These are phyloP conservation scores for Emericellopsis atlantica DNA, from an alignment of 2,329 filamentous ascomycete species.

Conservation along the genomic window DNA sequence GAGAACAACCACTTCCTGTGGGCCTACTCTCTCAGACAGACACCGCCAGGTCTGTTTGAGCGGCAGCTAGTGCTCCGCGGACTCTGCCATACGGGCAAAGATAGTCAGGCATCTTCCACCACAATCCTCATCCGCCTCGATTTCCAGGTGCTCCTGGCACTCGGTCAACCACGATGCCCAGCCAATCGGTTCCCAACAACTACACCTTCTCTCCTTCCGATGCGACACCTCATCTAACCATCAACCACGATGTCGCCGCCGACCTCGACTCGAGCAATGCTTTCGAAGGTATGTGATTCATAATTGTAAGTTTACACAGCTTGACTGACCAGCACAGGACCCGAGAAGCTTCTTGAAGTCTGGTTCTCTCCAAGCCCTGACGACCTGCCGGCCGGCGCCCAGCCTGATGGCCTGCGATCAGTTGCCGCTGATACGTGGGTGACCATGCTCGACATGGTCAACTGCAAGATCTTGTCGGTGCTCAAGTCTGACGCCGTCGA, in stretches of 20 bases:
- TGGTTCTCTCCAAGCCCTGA: conserved; percentile 83
- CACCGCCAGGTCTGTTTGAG: conserved; percentile 93
- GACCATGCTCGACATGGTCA: conserved; percentile 93
- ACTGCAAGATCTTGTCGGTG: conserved; percentile 94
- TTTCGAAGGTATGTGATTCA: conserved; percentile 60
- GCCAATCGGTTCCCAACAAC: conserved; percentile 65
- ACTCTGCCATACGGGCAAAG: conserved; percentile 30
- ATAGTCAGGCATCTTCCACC: background rate
- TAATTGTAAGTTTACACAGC: background rate
- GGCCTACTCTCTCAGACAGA: conserved; percentile 96
- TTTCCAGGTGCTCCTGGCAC: background rate
- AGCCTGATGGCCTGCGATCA: conserved; percentile 70
- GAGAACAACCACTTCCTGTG: conserved; percentile 55
- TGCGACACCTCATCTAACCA: conserved; percentile 81
- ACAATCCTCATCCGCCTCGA: background rate
- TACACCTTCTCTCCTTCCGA: conserved; percentile 74
- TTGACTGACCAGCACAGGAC: conserved; percentile 36
- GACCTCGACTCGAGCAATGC: conserved; percentile 92
- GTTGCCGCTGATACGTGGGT: conserved; percentile 83
- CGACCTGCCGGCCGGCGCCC: conserved; percentile 56
- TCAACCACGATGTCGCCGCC: conserved; percentile 88
- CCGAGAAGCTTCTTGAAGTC: conserved; percentile 95
- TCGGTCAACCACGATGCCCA: conserved; percentile 50
- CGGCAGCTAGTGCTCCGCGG: conserved; percentile 93
- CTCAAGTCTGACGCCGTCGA: conserved; percentile 90